Base-by-base conservation (phyloP, 768 basidiomycete species). In the Pisolithus sp. region DNA sequence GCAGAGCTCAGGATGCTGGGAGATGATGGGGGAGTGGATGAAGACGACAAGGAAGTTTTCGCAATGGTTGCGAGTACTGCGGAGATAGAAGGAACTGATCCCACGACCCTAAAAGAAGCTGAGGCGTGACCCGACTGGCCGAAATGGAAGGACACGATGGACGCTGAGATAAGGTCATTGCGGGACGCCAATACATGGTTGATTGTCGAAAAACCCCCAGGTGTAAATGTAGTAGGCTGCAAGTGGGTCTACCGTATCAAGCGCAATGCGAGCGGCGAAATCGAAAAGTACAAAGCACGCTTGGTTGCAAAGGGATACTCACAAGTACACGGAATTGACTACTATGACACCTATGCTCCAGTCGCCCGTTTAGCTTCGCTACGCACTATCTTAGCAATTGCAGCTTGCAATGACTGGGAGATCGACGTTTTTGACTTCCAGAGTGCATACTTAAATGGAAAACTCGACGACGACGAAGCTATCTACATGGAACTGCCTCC, bases 161-260 rank as follows among this genome's bases (percentile, higher is more conserved):
- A 55, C 1, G 24, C 52, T 24, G 65, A 69, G 48, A 42, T 67
- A 2, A 49, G 51, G 1, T 38, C 50, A 7, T 40, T 67, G 1
- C 6, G 48, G 12, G 52, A 44, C 6, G 59, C 58, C 7, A 59
- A 59, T 1, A 73, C 65, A 1, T 75, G 68, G 66, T 50, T 52
- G 0, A n/a, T 67, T 3, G 64, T 62, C 0, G 37, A 53, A 3
- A 40, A 56, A 20, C 73, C 73, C 0, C 23, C 46, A 1, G 67
- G 61, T 7, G 47, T 51, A 7, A 72, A 54, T 20, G 13, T 55
- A 5, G n/a, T 56, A 2, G 56, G 64, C 2, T 59, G 57, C 12
- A 64, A 67, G 15, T 78, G 73, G 72, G 73, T 77, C n/a, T 79
- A 68, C 55, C 58, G 57, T 28, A 55, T 66, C 23, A 80, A 81